Conservation (phyloP, 352 stramenopile species). For the Phytopythium kandeliae region DNA sequence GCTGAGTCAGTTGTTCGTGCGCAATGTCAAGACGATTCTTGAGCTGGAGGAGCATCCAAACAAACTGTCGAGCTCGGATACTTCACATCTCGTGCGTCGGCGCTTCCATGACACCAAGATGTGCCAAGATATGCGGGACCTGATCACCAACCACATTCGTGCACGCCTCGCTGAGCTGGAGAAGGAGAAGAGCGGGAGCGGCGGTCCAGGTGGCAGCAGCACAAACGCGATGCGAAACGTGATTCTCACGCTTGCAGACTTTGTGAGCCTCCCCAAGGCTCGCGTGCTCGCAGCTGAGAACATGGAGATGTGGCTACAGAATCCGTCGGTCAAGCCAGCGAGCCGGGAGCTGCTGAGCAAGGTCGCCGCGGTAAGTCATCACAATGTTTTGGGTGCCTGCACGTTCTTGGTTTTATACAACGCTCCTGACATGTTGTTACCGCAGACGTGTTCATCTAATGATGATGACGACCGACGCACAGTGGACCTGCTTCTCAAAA, state of each 20-base stretch:
- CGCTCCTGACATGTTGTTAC: too few species aligned
- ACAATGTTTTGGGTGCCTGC: too few species aligned
- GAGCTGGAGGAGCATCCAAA: constrained; percentile 10
- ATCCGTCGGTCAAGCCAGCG: constrained; percentile 66
- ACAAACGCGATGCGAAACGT: constrained; percentile 61
- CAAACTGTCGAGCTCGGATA: constrained; percentile 1
- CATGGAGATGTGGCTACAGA: constrained; percentile 75
- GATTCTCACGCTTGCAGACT: constrained; percentile 70
- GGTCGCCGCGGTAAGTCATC: constrained; percentile 24
- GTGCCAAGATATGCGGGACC: constrained; percentile 42
- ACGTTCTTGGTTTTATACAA: too few species aligned
- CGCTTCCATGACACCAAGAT: constrained; percentile 42
- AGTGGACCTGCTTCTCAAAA: constrained; percentile 70
- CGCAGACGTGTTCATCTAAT: constrained; percentile 52
- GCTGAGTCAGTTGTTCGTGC: constrained; percentile 68
- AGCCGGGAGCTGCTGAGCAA: constrained; percentile 71
- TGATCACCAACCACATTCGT: constrained; percentile 68
- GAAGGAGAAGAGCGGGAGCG: constrained; percentile 39
- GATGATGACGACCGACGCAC: constrained; percentile 49
- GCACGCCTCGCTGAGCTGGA: constrained; percentile 59
- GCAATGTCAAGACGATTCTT: constrained; percentile 75
- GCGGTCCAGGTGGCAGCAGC: constrained; percentile 32
- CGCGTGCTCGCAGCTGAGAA: constrained; percentile 68
- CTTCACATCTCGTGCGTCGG: constrained; percentile 23
- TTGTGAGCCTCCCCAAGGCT: constrained; percentile 49